Percentiles rank a stretch among this genome's conserved stretches.
phyloP scores from a whole-genome alignment of 306 rosid genomes.

The Astragalus glycyphyllos region DNA sequence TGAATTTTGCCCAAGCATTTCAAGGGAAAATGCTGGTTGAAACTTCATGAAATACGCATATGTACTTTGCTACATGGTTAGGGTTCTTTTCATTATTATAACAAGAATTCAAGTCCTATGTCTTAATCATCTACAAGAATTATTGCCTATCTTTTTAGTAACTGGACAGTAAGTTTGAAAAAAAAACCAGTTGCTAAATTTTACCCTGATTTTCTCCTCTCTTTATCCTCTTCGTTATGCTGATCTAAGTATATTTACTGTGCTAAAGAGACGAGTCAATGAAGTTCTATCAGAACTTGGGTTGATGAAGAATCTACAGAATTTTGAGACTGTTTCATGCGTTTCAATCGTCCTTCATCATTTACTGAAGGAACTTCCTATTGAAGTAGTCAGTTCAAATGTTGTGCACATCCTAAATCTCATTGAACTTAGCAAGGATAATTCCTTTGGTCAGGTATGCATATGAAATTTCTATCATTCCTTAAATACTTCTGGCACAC shows the following conservation, averaged over 20 bases:
- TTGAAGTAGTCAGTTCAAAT: constrained; percentile 63
- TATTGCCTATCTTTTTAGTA: constrained; percentile 30
- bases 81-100: constrained; percentile 39
- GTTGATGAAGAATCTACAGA: constrained; percentile 62
- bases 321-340: constrained; percentile 58
- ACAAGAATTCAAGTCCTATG: constrained; percentile 13
- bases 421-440: constrained; percentile 75
- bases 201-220: constrained; percentile 14
- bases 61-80: constrained; percentile 30
- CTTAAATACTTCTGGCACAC: constrained; percentile 21
- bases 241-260: constrained; percentile 39
- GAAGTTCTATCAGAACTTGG: constrained; percentile 77
- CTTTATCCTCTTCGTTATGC: constrained; percentile 13
- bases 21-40: constrained; percentile 20
- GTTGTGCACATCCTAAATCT: constrained; percentile 70
- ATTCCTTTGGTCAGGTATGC: constrained; percentile 79
- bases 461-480: constrained; percentile 34
- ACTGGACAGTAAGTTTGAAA: constrained; percentile 34
- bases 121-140: constrained; percentile 2
- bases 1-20: constrained; percentile 21
- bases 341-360: constrained; percentile 83
- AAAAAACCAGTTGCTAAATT: constrained; percentile 9
- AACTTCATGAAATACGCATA: constrained; percentile 27
- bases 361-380: constrained; percentile 86
- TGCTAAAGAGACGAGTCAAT: constrained; percentile 59